Percentiles rank a stretch among this genome's conserved stretches.
Evolutionary conservation across 371 early-diverging fungal genomes (phyloP).

Genomic region (Mortierella sp.): DNA sequence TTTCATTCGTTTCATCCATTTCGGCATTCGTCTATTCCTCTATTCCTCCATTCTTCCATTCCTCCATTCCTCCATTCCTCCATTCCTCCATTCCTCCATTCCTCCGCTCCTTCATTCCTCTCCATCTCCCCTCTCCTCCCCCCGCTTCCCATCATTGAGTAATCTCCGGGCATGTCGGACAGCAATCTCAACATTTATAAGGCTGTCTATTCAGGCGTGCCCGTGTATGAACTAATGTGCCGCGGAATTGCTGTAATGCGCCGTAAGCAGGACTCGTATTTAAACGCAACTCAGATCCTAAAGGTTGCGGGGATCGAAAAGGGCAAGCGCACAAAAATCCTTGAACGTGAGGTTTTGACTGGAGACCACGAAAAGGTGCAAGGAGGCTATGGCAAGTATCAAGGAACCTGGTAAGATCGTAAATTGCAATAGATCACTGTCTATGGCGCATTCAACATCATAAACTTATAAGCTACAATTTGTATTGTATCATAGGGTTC

Average conservation of each 20-base stretch:
- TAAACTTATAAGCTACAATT: not conserved
- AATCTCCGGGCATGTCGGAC: conserved; percentile 18
- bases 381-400: conserved; percentile 98
- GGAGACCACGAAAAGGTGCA: conserved; percentile 96
- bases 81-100: not conserved
- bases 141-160: not conserved
- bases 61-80: not conserved
- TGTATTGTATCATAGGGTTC: conserved; percentile 82
- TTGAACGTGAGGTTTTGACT: conserved; percentile 87
- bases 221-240: conserved; percentile 89
- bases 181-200: conserved; percentile 60
- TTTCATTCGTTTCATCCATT: not conserved
- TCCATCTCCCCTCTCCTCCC: not conserved
- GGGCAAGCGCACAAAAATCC: conserved; percentile 90
- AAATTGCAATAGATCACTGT: not conserved
- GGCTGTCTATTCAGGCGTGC: conserved; percentile 88
- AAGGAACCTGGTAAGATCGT: conserved; percentile 86
- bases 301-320: conserved; percentile 97
- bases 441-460: not conserved
- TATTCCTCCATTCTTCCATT: not conserved
- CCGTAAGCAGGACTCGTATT: conserved; percentile 85
- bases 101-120: not conserved
- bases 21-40: not conserved
- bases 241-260: conserved; percentile 92
- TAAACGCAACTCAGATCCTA: conserved; percentile 97